Conservation (phyloP, 345 rosid species). For the Raphanus sativus region DNA sequence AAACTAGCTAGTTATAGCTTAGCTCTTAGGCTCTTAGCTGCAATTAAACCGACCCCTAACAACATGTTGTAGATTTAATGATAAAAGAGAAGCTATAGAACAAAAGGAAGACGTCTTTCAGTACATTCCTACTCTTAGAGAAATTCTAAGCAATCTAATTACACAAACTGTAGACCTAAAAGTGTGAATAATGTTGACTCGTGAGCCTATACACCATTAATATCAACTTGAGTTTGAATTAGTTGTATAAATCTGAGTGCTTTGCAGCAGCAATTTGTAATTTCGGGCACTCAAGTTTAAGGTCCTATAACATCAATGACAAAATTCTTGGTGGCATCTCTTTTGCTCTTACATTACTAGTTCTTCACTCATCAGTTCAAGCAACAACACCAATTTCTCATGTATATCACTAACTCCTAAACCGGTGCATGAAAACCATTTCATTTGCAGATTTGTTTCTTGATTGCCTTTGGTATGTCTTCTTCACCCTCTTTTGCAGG, state of each 20-base stretch:
- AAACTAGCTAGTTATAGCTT: constrained; percentile 1
- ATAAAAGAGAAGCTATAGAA: constrained; percentile 7
- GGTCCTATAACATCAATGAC: constrained; percentile 15
- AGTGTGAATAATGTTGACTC: constrained; percentile 20
- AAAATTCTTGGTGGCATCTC: background rate
- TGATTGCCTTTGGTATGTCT: background rate
- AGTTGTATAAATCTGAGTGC: background rate
- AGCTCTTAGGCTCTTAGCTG: constrained; percentile 1
- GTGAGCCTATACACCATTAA: constrained; percentile 10
- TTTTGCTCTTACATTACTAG: constrained; percentile 11
- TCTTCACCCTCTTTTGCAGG: constrained; percentile 39
- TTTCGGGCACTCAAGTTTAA: background rate
- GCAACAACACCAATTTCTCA: constrained; percentile 11
- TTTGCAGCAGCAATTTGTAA: background rate
- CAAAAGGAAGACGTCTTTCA: background rate
- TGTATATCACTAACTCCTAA: constrained; percentile 11
- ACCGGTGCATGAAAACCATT: background rate
- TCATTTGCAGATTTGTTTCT: background rate
- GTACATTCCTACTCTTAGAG: constrained; percentile 5
- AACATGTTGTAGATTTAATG: background rate
- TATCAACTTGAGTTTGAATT: background rate
- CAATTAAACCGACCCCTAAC: constrained; percentile 6
- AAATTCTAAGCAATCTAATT: background rate
- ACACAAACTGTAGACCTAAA: background rate
- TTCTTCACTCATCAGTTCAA: constrained; percentile 20